phyloP scores from a whole-genome alignment of 2,329 filamentous ascomycete genomes.

The Sclerotinia nivalis region DNA sequence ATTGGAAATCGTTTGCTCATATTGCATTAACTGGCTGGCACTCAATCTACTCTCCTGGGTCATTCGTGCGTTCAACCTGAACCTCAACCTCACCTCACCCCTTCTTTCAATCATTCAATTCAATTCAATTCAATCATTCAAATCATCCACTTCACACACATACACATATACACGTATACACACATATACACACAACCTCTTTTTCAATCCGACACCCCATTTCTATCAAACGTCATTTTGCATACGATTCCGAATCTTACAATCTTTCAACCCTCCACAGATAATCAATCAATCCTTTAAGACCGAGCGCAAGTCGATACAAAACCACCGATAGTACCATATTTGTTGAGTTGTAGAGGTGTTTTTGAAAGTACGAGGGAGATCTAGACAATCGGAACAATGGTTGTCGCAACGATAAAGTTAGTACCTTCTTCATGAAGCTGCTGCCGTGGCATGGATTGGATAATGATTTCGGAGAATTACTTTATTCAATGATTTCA shows the following conservation, averaged over 20 bases:
- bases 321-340: background rate
- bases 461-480: background rate
- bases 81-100: background rate
- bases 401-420: conserved; percentile 65
- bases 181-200: background rate
- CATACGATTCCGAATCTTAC: background rate
- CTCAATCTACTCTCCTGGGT: background rate
- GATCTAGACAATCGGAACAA: conserved; percentile 28
- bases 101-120: conserved; percentile 4
- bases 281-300: background rate
- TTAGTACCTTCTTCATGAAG: conserved; percentile 43
- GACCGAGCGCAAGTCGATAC: conserved; percentile 4
- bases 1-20: conserved; percentile 15
- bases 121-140: conserved; percentile 7
- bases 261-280: background rate
- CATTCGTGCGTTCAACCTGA: conserved; percentile 6
- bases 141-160: conserved; percentile 10
- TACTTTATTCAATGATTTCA: background rate
- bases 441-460: conserved; percentile 2
- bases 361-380: background rate
- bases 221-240: conserved; percentile 17
- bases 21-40: background rate
- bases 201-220: background rate
- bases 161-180: background rate
- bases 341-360: background rate